A percentile compares a stretch with the other conserved stretches of the same genome.
Evolutionary conservation across 164 flowering plant genomes (phyloP).

Genomic region (Macadamia tetraphylla): DNA sequence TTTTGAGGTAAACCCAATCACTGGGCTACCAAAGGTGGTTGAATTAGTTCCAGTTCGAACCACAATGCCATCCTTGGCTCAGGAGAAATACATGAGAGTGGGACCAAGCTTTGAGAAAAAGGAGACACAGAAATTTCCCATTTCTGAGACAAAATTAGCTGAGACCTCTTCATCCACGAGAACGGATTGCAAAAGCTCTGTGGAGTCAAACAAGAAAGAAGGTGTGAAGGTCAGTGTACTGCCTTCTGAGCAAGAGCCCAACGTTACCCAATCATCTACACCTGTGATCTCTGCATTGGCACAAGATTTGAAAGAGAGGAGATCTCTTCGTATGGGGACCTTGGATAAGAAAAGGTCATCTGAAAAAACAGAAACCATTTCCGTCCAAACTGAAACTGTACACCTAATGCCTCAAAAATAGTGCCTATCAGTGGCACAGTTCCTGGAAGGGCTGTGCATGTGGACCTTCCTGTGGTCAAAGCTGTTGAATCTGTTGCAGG

Average conservation of each 20-base stretch:
- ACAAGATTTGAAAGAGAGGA: constrained; percentile 25
- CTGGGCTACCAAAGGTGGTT: constrained; percentile 24
- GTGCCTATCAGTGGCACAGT: constrained; percentile 1
- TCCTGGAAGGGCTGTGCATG: neutral
- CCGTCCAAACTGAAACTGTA: constrained; percentile 8
- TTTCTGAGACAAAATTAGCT: constrained; percentile 8
- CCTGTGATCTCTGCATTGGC: constrained; percentile 20
- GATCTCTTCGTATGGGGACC: constrained; percentile 21
- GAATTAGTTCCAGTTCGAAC: constrained; percentile 21
- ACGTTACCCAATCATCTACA: constrained; percentile 11
- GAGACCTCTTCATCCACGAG: neutral
- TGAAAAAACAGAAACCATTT: constrained; percentile 11
- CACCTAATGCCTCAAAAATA: constrained; percentile 5
- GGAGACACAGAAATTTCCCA: neutral
- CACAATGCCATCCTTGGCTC: constrained; percentile 13
- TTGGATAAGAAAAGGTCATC: constrained; percentile 8
- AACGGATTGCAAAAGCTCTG: neutral
- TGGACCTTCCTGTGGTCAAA: constrained; percentile 6
- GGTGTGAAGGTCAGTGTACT: neutral
- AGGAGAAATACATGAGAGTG: constrained; percentile 10
- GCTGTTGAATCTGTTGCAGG: constrained; percentile 9
- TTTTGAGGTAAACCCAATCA: constrained; percentile 25
- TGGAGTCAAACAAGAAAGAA: constrained; percentile 5
- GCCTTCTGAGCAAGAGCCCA: constrained; percentile 13
- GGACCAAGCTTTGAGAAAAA: constrained; percentile 9